phyloP scores from a whole-genome alignment of 2,329 filamentous ascomycete species.

The Cladosporium sp. region DNA sequence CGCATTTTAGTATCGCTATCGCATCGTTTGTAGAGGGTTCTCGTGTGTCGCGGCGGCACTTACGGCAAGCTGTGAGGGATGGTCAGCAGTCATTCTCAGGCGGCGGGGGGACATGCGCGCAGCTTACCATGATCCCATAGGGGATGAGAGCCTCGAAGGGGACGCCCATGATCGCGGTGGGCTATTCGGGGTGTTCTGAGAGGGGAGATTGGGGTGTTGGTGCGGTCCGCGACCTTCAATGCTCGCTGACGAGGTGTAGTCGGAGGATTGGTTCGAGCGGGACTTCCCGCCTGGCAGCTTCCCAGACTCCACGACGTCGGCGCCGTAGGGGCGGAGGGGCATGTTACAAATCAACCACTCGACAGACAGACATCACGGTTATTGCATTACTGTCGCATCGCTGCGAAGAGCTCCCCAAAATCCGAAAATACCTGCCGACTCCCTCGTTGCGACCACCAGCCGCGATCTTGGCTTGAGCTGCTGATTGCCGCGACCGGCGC shows the following conservation, averaged over 20 bases:
- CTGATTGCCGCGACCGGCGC: slow-evolving; percentile 6
- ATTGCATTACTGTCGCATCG: slow-evolving; percentile 2
- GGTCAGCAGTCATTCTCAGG: slow-evolving; percentile 6
- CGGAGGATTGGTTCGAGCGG: background rate
- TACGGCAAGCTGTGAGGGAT: slow-evolving; percentile 42
- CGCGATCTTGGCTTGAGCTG: background rate
- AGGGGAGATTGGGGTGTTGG: slow-evolving; percentile 9
- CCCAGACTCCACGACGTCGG: background rate
- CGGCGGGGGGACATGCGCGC: background rate
- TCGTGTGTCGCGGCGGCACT: slow-evolving; percentile 25
- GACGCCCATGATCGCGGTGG: slow-evolving; percentile 50
- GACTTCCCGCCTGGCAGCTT: background rate
- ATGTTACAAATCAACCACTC: slow-evolving; percentile 8
- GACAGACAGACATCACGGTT: background rate
- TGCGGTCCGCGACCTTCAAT: background rate
- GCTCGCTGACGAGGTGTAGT: background rate
- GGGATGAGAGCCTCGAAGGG: slow-evolving; percentile 61
- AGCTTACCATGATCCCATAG: slow-evolving; percentile 51
- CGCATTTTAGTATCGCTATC: slow-evolving; percentile 12
- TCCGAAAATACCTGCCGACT: background rate
- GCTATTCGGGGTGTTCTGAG: background rate
- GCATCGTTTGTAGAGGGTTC: background rate
- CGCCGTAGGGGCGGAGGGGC: background rate
- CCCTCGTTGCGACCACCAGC: background rate
- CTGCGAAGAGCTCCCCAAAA: slow-evolving; percentile 1